Percentiles rank a stretch among this genome's conserved stretches.
phyloP scores from a whole-genome alignment of 306 rosid species.

The Mimosa pudica region DNA sequence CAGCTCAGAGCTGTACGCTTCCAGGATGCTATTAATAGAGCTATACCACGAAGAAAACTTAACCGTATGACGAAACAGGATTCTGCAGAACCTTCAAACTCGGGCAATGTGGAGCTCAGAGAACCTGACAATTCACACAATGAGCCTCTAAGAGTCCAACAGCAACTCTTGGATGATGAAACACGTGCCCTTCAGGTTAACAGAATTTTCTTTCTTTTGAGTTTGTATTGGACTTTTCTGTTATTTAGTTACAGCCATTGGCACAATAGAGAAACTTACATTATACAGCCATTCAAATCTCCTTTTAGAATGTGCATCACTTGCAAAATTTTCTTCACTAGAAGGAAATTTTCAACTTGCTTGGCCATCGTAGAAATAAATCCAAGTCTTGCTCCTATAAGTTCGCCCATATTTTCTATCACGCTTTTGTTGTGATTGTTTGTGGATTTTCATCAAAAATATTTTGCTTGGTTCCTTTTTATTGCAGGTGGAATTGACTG shows the following conservation, averaged over 20 bases:
- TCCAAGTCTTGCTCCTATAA: background rate
- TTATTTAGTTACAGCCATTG: background rate
- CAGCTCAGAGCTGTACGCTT: conserved; percentile 92
- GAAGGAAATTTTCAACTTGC: background rate
- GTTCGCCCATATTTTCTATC: background rate
- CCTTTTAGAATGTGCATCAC: background rate
- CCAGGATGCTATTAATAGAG: conserved; percentile 81
- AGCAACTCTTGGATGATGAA: conserved; percentile 80
- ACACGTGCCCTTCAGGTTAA: conserved; percentile 95
- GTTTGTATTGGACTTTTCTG: conserved; percentile 22
- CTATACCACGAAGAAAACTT: conserved; percentile 74
- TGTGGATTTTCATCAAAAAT: conserved; percentile 29
- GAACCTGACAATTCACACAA: conserved; percentile 62
- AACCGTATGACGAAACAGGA: conserved; percentile 47
- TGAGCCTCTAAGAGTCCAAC: conserved; percentile 76
- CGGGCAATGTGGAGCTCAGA: conserved; percentile 47
- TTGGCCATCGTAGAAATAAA: background rate
- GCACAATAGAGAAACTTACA: background rate
- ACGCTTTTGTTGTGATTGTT: background rate
- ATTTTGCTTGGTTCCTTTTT: conserved; percentile 32
- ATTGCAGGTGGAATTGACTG: conserved; percentile 74
- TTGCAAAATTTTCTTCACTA: background rate
- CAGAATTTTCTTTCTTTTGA: conserved; percentile 1
- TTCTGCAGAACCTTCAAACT: conserved; percentile 49
- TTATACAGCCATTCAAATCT: background rate